Conservation (phyloP, 1,139 yeast genomes). For the Hansenula lynferdii region DNA sequence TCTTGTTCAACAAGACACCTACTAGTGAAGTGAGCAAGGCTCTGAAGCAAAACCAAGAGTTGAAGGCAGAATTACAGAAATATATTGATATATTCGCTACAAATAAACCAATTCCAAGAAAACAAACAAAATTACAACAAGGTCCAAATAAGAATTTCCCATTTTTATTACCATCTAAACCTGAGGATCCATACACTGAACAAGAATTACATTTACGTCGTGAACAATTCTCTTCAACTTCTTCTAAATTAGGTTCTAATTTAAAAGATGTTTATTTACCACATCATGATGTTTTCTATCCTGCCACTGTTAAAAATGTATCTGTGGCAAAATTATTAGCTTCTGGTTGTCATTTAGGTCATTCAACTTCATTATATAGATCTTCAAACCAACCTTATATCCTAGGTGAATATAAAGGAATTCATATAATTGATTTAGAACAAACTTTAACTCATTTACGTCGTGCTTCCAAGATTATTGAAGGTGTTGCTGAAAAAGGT, state of each 20-base stretch:
- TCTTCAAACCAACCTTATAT: conserved; percentile 85
- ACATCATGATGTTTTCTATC: conserved; percentile 56
- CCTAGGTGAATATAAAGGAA: conserved; percentile 82
- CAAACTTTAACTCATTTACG: conserved; percentile 72
- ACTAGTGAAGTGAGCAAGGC: not conserved
- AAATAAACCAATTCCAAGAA: conserved; percentile 8
- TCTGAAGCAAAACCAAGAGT: not conserved
- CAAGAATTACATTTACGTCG: conserved; percentile 79
- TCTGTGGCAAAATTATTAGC: conserved; percentile 72
- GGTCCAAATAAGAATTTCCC: conserved; percentile 24
- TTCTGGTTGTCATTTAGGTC: conserved; percentile 95
- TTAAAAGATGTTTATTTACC: conserved; percentile 64
- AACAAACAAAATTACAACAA: conserved; percentile 5
- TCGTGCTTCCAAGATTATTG: conserved; percentile 74
- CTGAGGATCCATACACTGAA: conserved; percentile 51
- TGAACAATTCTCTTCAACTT: conserved; percentile 8
- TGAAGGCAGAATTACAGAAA: not conserved
- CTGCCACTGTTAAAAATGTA: conserved; percentile 51
- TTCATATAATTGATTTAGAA: conserved; percentile 85
- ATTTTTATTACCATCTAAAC: conserved; percentile 28
- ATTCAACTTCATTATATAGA: conserved; percentile 73
- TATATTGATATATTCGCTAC: not conserved
- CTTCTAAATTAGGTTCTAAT: conserved; percentile 59
- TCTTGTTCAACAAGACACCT: not conserved
- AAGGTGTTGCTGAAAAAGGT: conserved; percentile 78